Evolutionary conservation across 2,329 filamentous ascomycete species (phyloP).

Genomic region (Colletotrichum sojae): DNA sequence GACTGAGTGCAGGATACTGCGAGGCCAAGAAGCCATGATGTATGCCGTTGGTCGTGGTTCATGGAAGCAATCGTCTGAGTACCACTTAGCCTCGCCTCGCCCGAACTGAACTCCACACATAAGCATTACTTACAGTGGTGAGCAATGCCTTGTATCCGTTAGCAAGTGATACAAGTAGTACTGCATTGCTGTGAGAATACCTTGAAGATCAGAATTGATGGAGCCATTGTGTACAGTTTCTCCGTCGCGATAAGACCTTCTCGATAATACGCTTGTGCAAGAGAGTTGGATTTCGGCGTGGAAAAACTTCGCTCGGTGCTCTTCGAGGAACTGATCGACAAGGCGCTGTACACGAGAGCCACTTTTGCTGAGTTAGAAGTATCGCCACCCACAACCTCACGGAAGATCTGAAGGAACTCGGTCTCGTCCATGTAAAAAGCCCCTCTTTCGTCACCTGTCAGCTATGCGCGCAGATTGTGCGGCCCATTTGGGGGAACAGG

Average conservation of each 20-base stretch:
- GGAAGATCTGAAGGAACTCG: background rate
- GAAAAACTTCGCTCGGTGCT: no score
- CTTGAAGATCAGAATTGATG: background rate
- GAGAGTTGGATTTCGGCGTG: background rate
- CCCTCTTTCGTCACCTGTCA: background rate
- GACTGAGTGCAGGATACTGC: constrained; percentile 4
- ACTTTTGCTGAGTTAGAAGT: background rate
- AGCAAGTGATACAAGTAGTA: background rate
- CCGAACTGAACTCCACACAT: background rate
- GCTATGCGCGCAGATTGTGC: background rate
- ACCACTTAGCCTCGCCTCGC: background rate
- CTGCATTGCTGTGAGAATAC: background rate
- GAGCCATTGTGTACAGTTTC: background rate
- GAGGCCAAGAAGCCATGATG: background rate
- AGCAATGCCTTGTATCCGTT: background rate
- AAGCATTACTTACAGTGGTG: background rate
- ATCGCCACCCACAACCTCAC: background rate
- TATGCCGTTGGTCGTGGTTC: background rate
- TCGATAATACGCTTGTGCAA: background rate
- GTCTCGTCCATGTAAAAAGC: background rate
- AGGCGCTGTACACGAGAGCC: background rate
- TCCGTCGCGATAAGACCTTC: background rate
- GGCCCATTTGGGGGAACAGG: background rate
- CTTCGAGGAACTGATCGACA: background rate
- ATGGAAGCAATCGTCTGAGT: background rate